Conservation (phyloP, 2,329 filamentous ascomycete species). For the Penicillium hesseltinei region DNA sequence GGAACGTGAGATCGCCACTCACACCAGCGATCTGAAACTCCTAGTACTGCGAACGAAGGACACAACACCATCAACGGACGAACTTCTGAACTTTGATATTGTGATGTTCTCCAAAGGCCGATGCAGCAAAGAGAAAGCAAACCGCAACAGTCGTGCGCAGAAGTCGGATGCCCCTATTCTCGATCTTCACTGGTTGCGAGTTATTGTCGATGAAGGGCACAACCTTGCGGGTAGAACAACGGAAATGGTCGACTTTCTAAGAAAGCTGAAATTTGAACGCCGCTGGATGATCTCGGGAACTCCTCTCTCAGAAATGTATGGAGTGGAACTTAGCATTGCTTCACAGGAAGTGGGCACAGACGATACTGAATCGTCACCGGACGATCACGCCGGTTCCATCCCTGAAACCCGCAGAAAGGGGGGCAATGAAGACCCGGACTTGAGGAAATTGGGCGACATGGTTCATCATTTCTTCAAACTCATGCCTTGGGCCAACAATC, state of each 20-base stretch:
- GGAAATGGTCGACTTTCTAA: constrained; percentile 55
- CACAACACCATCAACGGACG: constrained; percentile 55
- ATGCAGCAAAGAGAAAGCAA: constrained; percentile 65
- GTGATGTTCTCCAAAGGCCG: constrained; percentile 72
- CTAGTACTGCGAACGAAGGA: constrained; percentile 59
- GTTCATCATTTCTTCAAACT: constrained; percentile 70
- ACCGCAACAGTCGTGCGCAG: constrained; percentile 46
- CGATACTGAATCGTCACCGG: constrained; percentile 30
- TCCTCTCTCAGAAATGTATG: constrained; percentile 78
- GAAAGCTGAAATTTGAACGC: constrained; percentile 60
- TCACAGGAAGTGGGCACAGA: constrained; percentile 39
- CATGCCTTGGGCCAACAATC: constrained; percentile 72
- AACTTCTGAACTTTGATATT: constrained; percentile 68
- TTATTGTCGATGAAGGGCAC: constrained; percentile 92
- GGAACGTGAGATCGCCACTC: constrained; percentile 75
- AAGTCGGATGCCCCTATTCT: constrained; percentile 60
- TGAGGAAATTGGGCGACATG: constrained; percentile 55
- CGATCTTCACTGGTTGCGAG: constrained; percentile 75
- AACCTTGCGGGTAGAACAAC: constrained; percentile 67
- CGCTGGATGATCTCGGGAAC: constrained; percentile 91
- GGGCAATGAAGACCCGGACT: constrained; percentile 27
- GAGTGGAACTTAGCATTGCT: constrained; percentile 63
- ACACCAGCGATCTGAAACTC: constrained; percentile 66
- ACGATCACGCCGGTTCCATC: constrained; percentile 26
- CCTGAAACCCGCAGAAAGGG: constrained; percentile 37